These are phyloP conservation scores for Pichia sp. DNA, from an alignment of 1,139 yeast species.

Conservation along the genomic window DNA sequence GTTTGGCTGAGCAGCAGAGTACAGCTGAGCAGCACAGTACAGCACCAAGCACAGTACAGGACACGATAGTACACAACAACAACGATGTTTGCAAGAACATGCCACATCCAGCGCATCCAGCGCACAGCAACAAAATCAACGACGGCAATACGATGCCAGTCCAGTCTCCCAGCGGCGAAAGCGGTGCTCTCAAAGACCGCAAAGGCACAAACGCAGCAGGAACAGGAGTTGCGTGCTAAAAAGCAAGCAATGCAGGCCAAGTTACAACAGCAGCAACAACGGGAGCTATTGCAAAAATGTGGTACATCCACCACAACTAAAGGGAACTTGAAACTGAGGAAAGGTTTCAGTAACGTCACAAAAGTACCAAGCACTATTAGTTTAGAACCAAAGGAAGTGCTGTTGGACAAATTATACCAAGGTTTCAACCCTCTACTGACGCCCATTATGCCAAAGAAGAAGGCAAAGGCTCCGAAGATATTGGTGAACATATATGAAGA, in stretches of 20 bases:
- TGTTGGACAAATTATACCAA: conserved; percentile 27
- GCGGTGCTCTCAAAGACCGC: not conserved
- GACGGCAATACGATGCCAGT: too few species aligned
- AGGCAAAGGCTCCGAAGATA: conserved; percentile 7
- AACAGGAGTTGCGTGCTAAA: conserved; percentile 1
- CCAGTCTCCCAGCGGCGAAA: conserved; percentile 7
- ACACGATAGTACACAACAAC: too few species aligned
- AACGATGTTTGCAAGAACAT: too few species aligned
- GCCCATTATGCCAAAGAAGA: conserved; percentile 23
- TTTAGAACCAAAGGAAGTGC: conserved; percentile 25
- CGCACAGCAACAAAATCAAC: too few species aligned
- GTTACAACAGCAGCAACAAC: conserved; percentile 10
- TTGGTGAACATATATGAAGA: conserved; percentile 13
- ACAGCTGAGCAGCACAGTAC: too few species aligned
- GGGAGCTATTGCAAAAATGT: conserved; percentile 2
- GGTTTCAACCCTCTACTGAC: conserved; percentile 28
- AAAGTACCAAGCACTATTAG: conserved; percentile 27
- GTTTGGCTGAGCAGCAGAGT: too few species aligned
- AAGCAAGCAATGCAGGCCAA: too few species aligned
- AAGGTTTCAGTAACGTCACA: conserved; percentile 26
- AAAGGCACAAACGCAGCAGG: not conserved
- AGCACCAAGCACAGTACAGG: too few species aligned
- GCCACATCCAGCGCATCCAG: too few species aligned
- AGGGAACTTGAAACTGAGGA: conserved; percentile 10
- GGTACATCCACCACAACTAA: not conserved